Conservation (phyloP, 768 basidiomycete species). For the Suillus spraguei region DNA sequence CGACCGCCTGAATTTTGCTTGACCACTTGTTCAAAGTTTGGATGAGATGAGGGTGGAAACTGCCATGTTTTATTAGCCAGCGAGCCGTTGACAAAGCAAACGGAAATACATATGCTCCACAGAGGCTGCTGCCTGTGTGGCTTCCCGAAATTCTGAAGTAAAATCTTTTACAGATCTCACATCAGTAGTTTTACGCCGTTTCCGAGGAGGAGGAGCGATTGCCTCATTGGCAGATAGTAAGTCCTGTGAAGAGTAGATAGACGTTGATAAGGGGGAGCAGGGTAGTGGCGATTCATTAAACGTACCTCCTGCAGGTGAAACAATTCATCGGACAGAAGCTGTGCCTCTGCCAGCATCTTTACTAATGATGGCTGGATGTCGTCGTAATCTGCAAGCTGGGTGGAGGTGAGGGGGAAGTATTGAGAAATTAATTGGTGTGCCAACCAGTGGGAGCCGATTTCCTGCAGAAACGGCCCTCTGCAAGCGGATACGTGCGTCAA, state of each 20-base stretch:
- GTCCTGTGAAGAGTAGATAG: slow-evolving; percentile 35
- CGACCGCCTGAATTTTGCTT: slow-evolving; percentile 90
- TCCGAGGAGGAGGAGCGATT: slow-evolving; percentile 52
- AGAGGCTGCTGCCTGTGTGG: slow-evolving; percentile 41
- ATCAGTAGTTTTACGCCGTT: slow-evolving; percentile 50
- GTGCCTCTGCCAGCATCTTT: slow-evolving; percentile 62
- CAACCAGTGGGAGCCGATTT: slow-evolving; percentile 67
- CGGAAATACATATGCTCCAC: slow-evolving; percentile 57
- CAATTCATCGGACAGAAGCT: slow-evolving; percentile 64
- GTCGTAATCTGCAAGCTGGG: slow-evolving; percentile 34
- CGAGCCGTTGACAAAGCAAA: slow-evolving; percentile 4
- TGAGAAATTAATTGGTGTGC: slow-evolving; percentile 26
- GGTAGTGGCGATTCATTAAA: slow-evolving; percentile 10
- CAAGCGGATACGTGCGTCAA: slow-evolving; percentile 89
- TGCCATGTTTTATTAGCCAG: slow-evolving; percentile 19
- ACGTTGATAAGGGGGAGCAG: slow-evolving; percentile 15
- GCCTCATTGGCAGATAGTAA: slow-evolving; percentile 51
- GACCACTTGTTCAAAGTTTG: slow-evolving; percentile 94
- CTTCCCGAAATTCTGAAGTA: slow-evolving; percentile 40
- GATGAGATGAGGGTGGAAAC: slow-evolving; percentile 71
- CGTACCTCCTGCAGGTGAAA: slow-evolving; percentile 69
- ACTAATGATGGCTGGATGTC: slow-evolving; percentile 49
- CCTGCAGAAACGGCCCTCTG: slow-evolving; percentile 76
- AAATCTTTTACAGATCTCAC: slow-evolving; percentile 14
- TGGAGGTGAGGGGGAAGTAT: slow-evolving; percentile 18